Evolutionary conservation across 495 filamentous ascomycete genomes (phyloP), one percentile per base, ranked within the genome.

Genomic region (Penicillium paradoxum): DNA sequence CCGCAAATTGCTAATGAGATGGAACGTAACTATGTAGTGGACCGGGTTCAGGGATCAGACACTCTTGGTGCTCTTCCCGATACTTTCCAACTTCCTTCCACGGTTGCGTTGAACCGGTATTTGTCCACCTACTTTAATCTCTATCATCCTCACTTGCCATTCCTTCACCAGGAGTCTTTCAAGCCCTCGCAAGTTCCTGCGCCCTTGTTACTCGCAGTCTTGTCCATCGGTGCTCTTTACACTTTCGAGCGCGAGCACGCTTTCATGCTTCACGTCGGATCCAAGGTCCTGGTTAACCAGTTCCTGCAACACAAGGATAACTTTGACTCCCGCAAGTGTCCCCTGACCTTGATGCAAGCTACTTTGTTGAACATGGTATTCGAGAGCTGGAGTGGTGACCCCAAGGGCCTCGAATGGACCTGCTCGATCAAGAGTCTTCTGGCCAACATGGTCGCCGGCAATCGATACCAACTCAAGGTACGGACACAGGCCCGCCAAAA

Each of bases 321-420:
- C 71, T 97, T 97, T 71, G 95, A 90, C 78, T 97, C 93, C n/a
- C 82, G 91, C 48, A 97, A 96, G 68, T 98, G 93, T 64, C 93
- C 93, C 6, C 73, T 98, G 25, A 97, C 92, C 91, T 89, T 90
- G 33, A 97, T 97, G 88, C 93, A 97, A 66, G 88, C 88, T 67
- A 90, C 90, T 13, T 76, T 98, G 45, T 76, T 98, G 41, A 98
- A 98, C 77, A 97, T 97, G 93, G 87, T 95, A 58, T 97, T 98
- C 69, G 93, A 95, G 33, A 97, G 92, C 78, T 98, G 93, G 93
- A 97, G 95, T 66, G 93, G 93, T 55, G 93, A 97, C 66, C 82
- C 93, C 13, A 97, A 97, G 72, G 95, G 95, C 19, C 79, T 98
- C 6, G 93, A 98, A 69, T 98, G 92, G 92, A 91, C 93, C 19